Conservation (phyloP, 805 yeast species). For the Lachancea sp. region DNA sequence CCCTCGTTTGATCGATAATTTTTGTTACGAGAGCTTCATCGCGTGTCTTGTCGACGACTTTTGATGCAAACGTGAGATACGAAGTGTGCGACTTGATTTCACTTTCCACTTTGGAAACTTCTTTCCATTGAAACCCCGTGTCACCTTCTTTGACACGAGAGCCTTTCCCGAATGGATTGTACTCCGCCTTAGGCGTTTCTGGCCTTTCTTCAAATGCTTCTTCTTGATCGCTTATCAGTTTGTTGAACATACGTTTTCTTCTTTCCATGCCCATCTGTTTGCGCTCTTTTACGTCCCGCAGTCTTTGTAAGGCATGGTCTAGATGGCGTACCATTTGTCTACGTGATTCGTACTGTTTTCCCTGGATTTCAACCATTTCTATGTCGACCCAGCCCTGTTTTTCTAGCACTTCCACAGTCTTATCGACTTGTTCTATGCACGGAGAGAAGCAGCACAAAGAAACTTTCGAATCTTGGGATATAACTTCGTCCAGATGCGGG, state of each 20-base stretch:
- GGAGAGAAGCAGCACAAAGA: constrained; percentile 95
- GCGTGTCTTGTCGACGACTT: constrained; percentile 27
- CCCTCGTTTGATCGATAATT: constrained; percentile 3
- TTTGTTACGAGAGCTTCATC: constrained; percentile 12
- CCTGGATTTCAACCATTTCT: constrained; percentile 88
- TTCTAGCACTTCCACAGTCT: constrained; percentile 71
- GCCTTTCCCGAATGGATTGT: constrained; percentile 92
- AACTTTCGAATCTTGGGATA: constrained; percentile 46
- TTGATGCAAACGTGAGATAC: constrained; percentile 81
- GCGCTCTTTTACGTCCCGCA: constrained; percentile 72
- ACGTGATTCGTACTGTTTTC: constrained; percentile 82
- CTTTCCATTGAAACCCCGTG: constrained; percentile 65
- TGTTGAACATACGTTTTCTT: constrained; percentile 35
- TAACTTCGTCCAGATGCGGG: constrained; percentile 57
- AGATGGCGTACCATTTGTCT: constrained; percentile 79
- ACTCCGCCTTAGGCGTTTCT: constrained; percentile 44
- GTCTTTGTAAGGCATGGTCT: constrained; percentile 71
- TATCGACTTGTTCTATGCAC: constrained; percentile 93
- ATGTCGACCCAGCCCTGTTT: constrained; percentile 75
- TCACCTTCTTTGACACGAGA: constrained; percentile 84
- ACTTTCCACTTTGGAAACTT: constrained; percentile 75
- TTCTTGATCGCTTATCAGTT: constrained; percentile 24
- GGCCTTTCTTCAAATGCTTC: constrained; percentile 27
- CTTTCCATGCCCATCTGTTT: constrained; percentile 60
- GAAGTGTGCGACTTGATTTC: constrained; percentile 94